Evolutionary conservation across 2,329 filamentous ascomycete genomes (phyloP), one percentile per base, ranked within the genome.

Genomic region (Akanthomyces muscarius): DNA sequence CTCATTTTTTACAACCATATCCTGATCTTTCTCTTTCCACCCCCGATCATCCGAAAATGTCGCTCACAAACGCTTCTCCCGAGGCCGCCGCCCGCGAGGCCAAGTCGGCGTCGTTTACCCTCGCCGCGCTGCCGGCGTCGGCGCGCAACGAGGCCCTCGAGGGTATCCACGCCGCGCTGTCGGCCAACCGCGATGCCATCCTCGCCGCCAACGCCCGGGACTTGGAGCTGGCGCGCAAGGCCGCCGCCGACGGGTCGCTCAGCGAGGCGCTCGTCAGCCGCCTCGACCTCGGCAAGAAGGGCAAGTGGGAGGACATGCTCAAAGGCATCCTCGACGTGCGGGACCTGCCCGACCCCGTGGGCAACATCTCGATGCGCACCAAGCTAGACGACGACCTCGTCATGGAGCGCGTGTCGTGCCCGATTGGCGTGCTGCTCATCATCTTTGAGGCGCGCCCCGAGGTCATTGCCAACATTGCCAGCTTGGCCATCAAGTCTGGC

Each of bases 361-460:
- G 94, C 70, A 89, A 89, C 72, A 83, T 95, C 61, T 93, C 91
- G 47, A 81, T 96, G 71, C 87, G 89, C 66, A 98, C 92, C 51
- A 85, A 88, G 63, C 84, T 99, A 13, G 95, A 98, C 74, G 90
- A 97, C 69, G 89, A 88, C 60, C 83, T 99, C 60, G 83, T 89
- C 59, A 83, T 99, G 64, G 92, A 97, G 73, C 88, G 93, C 66
- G 90, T 97, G 53, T 92, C 91, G 47, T 97, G 92, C 73, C 95
- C 95, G 6, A 98, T 99, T 69, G 95, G 95, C 64, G 93, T 98
- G n/a, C 85, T 99, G 48, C 85, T 99, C 68, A 95, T 99, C 77
- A 98, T 99, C 72, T 99, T 99, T 73, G 95, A 99, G 78, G 95
- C 95, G 42, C 89, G 95, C 8, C 95, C 95, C 7, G 95, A 99